Base-by-base conservation (phyloP, 78 protist species). In the Monosiga brevicollis region DNA sequence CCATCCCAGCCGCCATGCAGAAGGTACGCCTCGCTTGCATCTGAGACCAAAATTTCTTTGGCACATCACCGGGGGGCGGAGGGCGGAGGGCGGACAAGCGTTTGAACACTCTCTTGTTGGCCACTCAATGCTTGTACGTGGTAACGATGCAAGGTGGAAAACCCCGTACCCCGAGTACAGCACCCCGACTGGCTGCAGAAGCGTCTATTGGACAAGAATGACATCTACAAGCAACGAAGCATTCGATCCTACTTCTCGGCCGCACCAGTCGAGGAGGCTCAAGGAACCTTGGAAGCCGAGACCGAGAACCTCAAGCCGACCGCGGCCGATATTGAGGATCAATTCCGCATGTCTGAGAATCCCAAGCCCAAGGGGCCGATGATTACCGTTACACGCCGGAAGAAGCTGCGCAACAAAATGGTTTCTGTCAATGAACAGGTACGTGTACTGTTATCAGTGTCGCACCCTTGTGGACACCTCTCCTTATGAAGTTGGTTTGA, bases 1-100 rank as follows among this genome's bases (percentile, higher is more conserved):
- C 99, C 0, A 95, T 98, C 78, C 99, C 99, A 0, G 98, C 99
- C 1, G 97, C 95, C 15, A 70, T 92, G 49, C 99, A 98, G 82
- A 32, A 81, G 23, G 82, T n/a, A n/a, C n/a, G n/a, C n/a, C n/a
- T n/a, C n/a, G n/a, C n/a, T n/a, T n/a, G n/a, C n/a, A n/a, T n/a
- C n/a, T n/a, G n/a, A n/a, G n/a, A n/a, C n/a, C n/a, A n/a, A n/a
- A n/a, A n/a, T n/a, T n/a, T n/a, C n/a, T n/a, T n/a, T n/a, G n/a
- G n/a, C n/a, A n/a, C n/a, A n/a, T n/a, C n/a, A n/a, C n/a, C n/a
- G n/a, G n/a, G n/a, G n/a, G n/a, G n/a, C n/a, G n/a, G n/a, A n/a
- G n/a, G n/a, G n/a, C n/a, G n/a, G n/a, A n/a, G n/a, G 37, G 85
- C 55, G 62, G 1, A 40, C 78, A 38, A 11, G 25, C 3, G 78